Percentiles rank a stretch among this genome's conserved stretches.
Evolutionary conservation across 2,329 filamentous ascomycete species (phyloP).

Genomic region (Venturiaceae sp.): DNA sequence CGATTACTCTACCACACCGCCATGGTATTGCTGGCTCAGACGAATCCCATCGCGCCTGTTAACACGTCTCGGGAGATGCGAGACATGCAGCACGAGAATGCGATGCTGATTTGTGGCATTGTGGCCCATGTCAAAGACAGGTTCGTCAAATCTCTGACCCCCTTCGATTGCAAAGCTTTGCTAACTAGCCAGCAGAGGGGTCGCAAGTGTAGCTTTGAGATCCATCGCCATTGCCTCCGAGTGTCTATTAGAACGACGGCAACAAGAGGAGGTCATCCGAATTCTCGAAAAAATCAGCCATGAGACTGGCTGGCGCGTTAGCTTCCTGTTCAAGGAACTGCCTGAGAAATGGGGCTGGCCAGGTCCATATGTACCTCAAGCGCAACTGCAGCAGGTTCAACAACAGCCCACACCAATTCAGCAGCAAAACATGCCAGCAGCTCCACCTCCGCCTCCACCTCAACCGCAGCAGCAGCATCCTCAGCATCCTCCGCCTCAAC

Average conservation of each 20-base stretch:
- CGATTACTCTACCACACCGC: constrained; percentile 84
- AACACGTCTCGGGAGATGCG: constrained; percentile 55
- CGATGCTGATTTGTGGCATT: constrained; percentile 82
- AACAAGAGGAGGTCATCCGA: constrained; percentile 71
- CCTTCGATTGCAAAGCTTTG: neutral
- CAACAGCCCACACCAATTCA: constrained; percentile 9
- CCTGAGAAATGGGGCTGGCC: constrained; percentile 69
- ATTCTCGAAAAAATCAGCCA: constrained; percentile 68
- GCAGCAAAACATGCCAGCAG: neutral
- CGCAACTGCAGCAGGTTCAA: constrained; percentile 9
- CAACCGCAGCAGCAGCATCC: constrained; percentile 12
- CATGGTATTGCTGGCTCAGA: constrained; percentile 69
- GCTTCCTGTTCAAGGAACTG: constrained; percentile 61
- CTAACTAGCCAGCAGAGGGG: constrained; percentile 39
- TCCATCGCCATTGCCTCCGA: constrained; percentile 70
- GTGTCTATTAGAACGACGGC: constrained; percentile 55
- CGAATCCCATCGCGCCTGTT: constrained; percentile 58
- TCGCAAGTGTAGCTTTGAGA: constrained; percentile 69
- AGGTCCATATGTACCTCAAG: constrained; percentile 4
- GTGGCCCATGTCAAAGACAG: constrained; percentile 74
- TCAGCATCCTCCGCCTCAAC: constrained; percentile 8
- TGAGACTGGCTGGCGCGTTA: constrained; percentile 71
- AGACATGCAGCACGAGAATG: constrained; percentile 60
- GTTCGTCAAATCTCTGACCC: constrained; percentile 23
- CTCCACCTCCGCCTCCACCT: neutral